Evolutionary conservation across 2,329 filamentous ascomycete genomes (phyloP).

Genomic region (Calonectria multiphialidica): DNA sequence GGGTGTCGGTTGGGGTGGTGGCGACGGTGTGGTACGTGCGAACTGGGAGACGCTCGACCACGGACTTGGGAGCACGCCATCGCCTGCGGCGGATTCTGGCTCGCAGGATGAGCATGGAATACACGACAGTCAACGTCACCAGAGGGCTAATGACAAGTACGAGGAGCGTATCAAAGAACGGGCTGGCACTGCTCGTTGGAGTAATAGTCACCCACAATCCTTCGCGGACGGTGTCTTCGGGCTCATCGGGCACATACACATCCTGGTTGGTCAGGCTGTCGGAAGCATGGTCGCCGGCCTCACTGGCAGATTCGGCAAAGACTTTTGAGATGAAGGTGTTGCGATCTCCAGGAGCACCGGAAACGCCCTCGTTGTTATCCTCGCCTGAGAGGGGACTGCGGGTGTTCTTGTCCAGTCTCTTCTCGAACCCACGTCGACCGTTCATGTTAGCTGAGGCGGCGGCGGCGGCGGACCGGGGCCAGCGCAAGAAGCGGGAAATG

Average conservation of each 20-base stretch:
- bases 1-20: slow-evolving; percentile 65
- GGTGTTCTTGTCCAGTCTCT: slow-evolving; percentile 22
- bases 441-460: not conserved
- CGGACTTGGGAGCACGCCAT: slow-evolving; percentile 97
- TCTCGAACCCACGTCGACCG: not conserved
- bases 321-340: slow-evolving; percentile 37
- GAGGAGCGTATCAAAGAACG: slow-evolving; percentile 96
- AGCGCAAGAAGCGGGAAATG: slow-evolving; percentile 16
- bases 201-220: slow-evolving; percentile 98
- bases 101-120: slow-evolving; percentile 86
- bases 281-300: slow-evolving; percentile 41
- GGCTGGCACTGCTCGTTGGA: slow-evolving; percentile 88
- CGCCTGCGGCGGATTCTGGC: slow-evolving; percentile 89
- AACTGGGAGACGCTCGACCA: slow-evolving; percentile 94
- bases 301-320: slow-evolving; percentile 29
- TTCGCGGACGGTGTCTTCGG: slow-evolving; percentile 60
- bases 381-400: slow-evolving; percentile 33
- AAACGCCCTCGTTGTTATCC: slow-evolving; percentile 8
- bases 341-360: slow-evolving; percentile 18
- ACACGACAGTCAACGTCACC: slow-evolving; percentile 92
- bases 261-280: slow-evolving; percentile 38
- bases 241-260: slow-evolving; percentile 27
- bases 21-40: slow-evolving; percentile 92
- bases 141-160: slow-evolving; percentile 96
- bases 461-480: not conserved